Evolutionary conservation across 2,329 filamentous ascomycete species (phyloP).

Genomic region (Neonectria magnoliae): DNA sequence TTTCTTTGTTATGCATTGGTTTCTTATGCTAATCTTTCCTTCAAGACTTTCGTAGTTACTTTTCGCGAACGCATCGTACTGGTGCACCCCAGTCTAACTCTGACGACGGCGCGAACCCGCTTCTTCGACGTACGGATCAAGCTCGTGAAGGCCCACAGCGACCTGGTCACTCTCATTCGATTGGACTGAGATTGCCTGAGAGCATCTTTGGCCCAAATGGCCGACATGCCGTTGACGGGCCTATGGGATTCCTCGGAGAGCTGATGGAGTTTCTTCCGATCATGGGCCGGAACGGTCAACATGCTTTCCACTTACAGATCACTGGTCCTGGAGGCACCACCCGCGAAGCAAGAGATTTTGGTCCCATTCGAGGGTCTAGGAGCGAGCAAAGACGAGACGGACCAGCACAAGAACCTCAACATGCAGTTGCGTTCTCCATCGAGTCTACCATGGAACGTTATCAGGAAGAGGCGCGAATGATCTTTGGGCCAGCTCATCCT

Average conservation of each 20-base stretch:
- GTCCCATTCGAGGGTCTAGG: slow-evolving; percentile 53
- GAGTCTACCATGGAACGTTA: slow-evolving; percentile 80
- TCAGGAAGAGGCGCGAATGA: slow-evolving; percentile 87
- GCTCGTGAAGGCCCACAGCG: slow-evolving; percentile 60
- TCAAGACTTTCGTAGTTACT: slow-evolving; percentile 60
- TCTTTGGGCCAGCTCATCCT: slow-evolving; percentile 74
- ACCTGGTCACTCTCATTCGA: slow-evolving; percentile 59
- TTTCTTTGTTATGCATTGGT: slow-evolving; percentile 15
- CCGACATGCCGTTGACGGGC: slow-evolving; percentile 56
- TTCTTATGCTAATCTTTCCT: slow-evolving; percentile 8
- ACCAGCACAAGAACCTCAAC: slow-evolving; percentile 69
- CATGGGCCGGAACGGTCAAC: slow-evolving; percentile 57
- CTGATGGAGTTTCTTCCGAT: slow-evolving; percentile 65
- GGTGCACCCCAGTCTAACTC: slow-evolving; percentile 64
- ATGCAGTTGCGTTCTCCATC: slow-evolving; percentile 79
- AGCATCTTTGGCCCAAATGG: slow-evolving; percentile 53
- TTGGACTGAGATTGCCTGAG: slow-evolving; percentile 63
- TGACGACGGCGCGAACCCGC: slow-evolving; percentile 87
- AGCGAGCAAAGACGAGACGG: slow-evolving; percentile 60
- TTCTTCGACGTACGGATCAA: slow-evolving; percentile 73
- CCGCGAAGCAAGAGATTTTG: slow-evolving; percentile 63
- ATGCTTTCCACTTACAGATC: slow-evolving; percentile 69
- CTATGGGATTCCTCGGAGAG: slow-evolving; percentile 65
- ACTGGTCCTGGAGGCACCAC: slow-evolving; percentile 57
- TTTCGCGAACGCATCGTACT: slow-evolving; percentile 63